Conservation (phyloP, 2,329 filamentous ascomycete species). For the Paraphoma sp. region DNA sequence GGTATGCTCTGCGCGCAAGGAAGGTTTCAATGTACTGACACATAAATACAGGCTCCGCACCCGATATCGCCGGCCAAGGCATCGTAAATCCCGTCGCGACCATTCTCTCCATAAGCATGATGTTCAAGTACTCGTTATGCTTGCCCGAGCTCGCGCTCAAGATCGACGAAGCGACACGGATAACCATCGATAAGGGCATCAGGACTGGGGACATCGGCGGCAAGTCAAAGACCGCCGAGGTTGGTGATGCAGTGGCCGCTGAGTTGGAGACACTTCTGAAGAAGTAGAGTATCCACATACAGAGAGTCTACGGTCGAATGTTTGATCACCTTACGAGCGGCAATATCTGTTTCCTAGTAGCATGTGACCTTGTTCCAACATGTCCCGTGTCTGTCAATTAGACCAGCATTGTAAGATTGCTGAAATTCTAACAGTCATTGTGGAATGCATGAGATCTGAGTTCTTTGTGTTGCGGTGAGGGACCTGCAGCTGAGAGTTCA, state of each 20-base stretch:
- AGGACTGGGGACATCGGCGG: slow-evolving; percentile 88
- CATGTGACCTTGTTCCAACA: no score
- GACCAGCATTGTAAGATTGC: no score
- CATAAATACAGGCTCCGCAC: slow-evolving; percentile 72
- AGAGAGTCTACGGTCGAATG: no score
- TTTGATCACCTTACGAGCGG: background rate
- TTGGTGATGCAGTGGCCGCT: slow-evolving; percentile 81
- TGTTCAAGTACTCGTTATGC: slow-evolving; percentile 90
- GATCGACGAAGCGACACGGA: slow-evolving; percentile 81
- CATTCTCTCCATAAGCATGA: slow-evolving; percentile 92
- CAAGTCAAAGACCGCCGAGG: slow-evolving; percentile 72
- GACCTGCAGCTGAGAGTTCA: slow-evolving; percentile 4
- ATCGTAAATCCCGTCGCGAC: slow-evolving; percentile 93
- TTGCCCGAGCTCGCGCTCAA: slow-evolving; percentile 77
- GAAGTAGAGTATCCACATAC: slow-evolving; percentile 22
- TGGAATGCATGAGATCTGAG: background rate
- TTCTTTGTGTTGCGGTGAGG: background rate
- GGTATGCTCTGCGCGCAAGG: slow-evolving; percentile 60
- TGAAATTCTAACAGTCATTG: no score
- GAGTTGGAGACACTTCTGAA: slow-evolving; percentile 74
- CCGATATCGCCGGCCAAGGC: slow-evolving; percentile 90
- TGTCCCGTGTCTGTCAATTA: no score
- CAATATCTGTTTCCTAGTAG: background rate
- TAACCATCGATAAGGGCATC: slow-evolving; percentile 78
- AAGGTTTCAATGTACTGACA: slow-evolving; percentile 15